Conservation (phyloP, 768 basidiomycete genomes). For the Pulveroboletus sp. region DNA sequence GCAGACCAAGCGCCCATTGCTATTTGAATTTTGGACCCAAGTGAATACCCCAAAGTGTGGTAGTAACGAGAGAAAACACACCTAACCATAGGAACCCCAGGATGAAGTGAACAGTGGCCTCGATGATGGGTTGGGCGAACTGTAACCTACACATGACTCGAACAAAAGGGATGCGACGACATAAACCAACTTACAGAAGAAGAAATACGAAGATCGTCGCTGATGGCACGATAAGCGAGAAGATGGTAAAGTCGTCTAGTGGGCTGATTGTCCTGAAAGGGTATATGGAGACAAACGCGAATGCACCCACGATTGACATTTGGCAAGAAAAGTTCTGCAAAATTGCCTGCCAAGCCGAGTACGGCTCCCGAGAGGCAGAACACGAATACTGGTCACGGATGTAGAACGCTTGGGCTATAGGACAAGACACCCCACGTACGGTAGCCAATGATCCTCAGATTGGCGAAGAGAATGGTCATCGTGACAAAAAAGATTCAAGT, state of each 20-base stretch:
- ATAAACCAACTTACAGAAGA: slow-evolving; percentile 42
- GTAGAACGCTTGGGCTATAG: slow-evolving; percentile 19
- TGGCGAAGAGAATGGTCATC: slow-evolving; percentile 63
- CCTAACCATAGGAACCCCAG: slow-evolving; percentile 67
- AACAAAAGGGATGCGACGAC: neutral
- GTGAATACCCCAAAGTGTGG: slow-evolving; percentile 1
- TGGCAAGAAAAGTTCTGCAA: slow-evolving; percentile 65
- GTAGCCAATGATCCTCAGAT: slow-evolving; percentile 49
- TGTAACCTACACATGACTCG: slow-evolving; percentile 43
- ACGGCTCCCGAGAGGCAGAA: slow-evolving; percentile 45
- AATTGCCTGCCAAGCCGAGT: slow-evolving; percentile 64
- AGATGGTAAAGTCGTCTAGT: slow-evolving; percentile 67
- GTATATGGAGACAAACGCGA: neutral
- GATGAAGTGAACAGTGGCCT: slow-evolving; percentile 50
- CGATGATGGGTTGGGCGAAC: slow-evolving; percentile 65
- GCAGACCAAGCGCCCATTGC: slow-evolving; percentile 74
- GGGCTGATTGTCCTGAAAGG: neutral
- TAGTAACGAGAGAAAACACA: slow-evolving; percentile 30
- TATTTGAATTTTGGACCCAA: slow-evolving; percentile 27
- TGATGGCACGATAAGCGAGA: slow-evolving; percentile 60
- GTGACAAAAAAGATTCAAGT: neutral
- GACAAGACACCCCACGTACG: slow-evolving; percentile 32
- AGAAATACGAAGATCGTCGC: slow-evolving; percentile 61
- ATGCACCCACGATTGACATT: slow-evolving; percentile 50
- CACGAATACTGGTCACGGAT: slow-evolving; percentile 30